Conservation (phyloP, 75 land plant species). For the Selaginella tamariscina region DNA sequence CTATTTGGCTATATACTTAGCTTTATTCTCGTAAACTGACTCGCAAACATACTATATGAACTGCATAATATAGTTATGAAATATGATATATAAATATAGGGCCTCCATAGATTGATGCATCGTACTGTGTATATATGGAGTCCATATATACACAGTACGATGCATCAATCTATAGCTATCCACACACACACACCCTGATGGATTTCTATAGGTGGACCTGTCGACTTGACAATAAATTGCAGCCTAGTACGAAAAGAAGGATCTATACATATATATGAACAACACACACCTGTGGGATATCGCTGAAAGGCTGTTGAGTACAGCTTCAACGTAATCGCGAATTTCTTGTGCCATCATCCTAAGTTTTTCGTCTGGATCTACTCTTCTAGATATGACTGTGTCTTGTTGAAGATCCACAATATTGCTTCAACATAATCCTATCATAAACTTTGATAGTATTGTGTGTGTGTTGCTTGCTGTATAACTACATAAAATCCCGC, state of each 20-base stretch:
- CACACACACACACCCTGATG: neutral
- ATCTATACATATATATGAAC: neutral
- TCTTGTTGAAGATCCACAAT: slow-evolving; percentile 28
- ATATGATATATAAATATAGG: no score
- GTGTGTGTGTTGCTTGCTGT: neutral
- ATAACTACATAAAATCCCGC: no score
- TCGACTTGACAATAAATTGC: slow-evolving; percentile 8
- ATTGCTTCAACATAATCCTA: neutral
- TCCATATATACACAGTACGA: no score
- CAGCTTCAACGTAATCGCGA: slow-evolving; percentile 97
- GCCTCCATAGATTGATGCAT: no score
- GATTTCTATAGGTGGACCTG: slow-evolving; percentile 9
- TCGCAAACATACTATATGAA: no score
- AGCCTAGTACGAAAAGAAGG: neutral
- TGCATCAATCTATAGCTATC: no score
- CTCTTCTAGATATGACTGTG: slow-evolving; percentile 62
- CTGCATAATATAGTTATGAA: no score
- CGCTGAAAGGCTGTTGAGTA: slow-evolving; percentile 90
- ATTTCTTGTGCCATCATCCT: slow-evolving; percentile 98
- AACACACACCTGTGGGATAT: slow-evolving; percentile 75
- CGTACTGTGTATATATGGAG: no score
- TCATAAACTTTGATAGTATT: neutral
- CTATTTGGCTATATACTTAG: no score
- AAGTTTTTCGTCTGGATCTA: slow-evolving; percentile 95
- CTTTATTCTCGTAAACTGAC: no score